A percentile compares a stretch with the other conserved stretches of the same genome.
These are phyloP conservation scores for Pseudocercospora pini-densiflorae DNA, from an alignment of 2,329 filamentous ascomycete species.

Conservation along the genomic window DNA sequence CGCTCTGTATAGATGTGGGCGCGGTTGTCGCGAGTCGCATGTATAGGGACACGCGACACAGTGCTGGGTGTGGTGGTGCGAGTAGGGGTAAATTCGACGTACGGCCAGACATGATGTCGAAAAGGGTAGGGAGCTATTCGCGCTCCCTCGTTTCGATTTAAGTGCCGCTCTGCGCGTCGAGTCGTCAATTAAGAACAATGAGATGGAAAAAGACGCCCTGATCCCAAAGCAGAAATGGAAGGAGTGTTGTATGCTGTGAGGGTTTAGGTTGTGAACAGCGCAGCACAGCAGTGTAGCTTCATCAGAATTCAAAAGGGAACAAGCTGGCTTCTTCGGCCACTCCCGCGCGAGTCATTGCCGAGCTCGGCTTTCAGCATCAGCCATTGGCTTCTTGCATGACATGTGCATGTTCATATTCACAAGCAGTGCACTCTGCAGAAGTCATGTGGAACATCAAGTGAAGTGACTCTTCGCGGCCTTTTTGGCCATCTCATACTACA, in stretches of 20 bases:
- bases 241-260: slow-evolving; percentile 12
- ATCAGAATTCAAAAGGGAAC: slow-evolving; percentile 4
- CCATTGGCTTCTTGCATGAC: background rate
- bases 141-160: slow-evolving; percentile 9
- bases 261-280: background rate
- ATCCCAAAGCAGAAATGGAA: slow-evolving; percentile 12
- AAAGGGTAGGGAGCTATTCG: slow-evolving; percentile 14
- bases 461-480: no score
- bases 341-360: slow-evolving; percentile 1
- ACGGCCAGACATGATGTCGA: slow-evolving; percentile 25
- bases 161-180: background rate
- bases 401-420: background rate
- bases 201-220: background rate
- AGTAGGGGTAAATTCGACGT: slow-evolving; percentile 14
- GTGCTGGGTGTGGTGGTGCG: background rate
- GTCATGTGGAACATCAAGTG: background rate
- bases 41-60: background rate
- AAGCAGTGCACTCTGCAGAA: background rate
- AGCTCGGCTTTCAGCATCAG: background rate
- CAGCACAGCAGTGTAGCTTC: background rate
- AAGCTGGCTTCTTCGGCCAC: background rate
- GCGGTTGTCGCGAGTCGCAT: background rate
- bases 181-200: slow-evolving; percentile 2
- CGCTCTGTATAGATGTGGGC: background rate
- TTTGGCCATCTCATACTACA: background rate